Evolutionary conservation across 805 yeast genomes (phyloP).

Genomic region (Spathaspora arborariae): DNA sequence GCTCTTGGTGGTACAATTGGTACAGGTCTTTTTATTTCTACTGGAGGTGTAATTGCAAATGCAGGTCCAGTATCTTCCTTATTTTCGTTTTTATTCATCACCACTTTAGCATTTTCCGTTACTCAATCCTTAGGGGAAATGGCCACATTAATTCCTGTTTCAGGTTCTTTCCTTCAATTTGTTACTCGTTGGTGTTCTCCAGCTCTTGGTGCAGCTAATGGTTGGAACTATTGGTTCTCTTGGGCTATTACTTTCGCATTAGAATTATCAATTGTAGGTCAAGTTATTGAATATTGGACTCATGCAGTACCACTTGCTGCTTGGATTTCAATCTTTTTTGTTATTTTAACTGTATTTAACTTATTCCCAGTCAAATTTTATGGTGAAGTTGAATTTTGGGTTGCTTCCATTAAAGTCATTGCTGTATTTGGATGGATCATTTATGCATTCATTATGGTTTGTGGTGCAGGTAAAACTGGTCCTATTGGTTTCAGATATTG

Average conservation of each 20-base stretch:
- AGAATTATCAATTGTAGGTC: conserved; percentile 70
- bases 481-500: conserved; percentile 78
- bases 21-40: conserved; percentile 71
- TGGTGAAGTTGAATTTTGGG: conserved; percentile 77
- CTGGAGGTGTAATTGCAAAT: conserved; percentile 38
- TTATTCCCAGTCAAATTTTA: conserved; percentile 65
- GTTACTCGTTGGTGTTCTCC: conserved; percentile 65
- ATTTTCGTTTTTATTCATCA: conserved; percentile 64
- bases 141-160: conserved; percentile 73
- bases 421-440: conserved; percentile 71
- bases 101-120: conserved; percentile 59
- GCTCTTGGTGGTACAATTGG: conserved; percentile 81
- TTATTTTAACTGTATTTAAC: conserved; percentile 49
- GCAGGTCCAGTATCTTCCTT: conserved; percentile 72
- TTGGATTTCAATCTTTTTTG: conserved; percentile 68
- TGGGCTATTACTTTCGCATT: conserved; percentile 77
- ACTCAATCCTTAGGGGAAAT: conserved; percentile 75
- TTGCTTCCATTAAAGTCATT: conserved; percentile 60
- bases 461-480: conserved; percentile 68
- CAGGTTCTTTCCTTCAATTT: conserved; percentile 68
- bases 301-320: conserved; percentile 64
- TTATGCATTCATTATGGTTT: conserved; percentile 65
- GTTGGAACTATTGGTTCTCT: conserved; percentile 73
- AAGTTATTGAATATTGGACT: conserved; percentile 63
- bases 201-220: conserved; percentile 69